phyloP scores from a whole-genome alignment of 768 basidiomycete genomes.

The Macrolepiota dolichaula region DNA sequence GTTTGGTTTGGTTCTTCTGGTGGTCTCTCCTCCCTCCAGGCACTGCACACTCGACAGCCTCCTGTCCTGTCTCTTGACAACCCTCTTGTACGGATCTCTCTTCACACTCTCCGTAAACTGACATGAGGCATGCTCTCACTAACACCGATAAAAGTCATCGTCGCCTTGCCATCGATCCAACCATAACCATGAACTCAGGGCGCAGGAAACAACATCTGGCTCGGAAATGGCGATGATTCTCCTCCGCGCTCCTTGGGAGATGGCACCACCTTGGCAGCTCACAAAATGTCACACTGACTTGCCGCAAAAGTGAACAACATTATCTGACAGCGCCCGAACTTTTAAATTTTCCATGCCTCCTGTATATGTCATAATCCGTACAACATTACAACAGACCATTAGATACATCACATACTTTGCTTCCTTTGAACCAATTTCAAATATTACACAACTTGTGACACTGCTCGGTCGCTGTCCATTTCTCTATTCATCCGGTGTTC shows the following conservation, averaged over 20 bases:
- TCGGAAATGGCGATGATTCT: not conserved
- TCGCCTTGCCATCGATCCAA: not conserved
- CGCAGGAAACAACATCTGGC: not conserved
- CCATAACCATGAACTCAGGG: not conserved
- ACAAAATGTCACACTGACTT: not conserved
- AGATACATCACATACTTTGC: too few species aligned
- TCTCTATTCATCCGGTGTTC: too few species aligned
- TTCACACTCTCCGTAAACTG: not conserved
- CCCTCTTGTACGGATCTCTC: not conserved
- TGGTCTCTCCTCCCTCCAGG: not conserved
- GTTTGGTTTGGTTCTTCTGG: not conserved
- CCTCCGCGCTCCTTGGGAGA: not conserved
- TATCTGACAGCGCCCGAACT: too few species aligned
- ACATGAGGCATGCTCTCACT: not conserved
- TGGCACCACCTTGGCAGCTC: not conserved
- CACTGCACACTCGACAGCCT: not conserved
- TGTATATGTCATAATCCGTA: too few species aligned
- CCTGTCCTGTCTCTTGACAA: not conserved
- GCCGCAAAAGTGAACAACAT: too few species aligned
- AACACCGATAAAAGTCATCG: not conserved
- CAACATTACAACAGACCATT: too few species aligned
- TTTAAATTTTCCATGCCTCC: too few species aligned
- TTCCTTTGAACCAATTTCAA: too few species aligned
- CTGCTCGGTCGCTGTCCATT: too few species aligned
- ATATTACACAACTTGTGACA: too few species aligned